Percentiles rank a stretch among this genome's conserved stretches.
phyloP scores from a whole-genome alignment of 306 rosid genomes.

The Chamaecrista fasciculata region DNA sequence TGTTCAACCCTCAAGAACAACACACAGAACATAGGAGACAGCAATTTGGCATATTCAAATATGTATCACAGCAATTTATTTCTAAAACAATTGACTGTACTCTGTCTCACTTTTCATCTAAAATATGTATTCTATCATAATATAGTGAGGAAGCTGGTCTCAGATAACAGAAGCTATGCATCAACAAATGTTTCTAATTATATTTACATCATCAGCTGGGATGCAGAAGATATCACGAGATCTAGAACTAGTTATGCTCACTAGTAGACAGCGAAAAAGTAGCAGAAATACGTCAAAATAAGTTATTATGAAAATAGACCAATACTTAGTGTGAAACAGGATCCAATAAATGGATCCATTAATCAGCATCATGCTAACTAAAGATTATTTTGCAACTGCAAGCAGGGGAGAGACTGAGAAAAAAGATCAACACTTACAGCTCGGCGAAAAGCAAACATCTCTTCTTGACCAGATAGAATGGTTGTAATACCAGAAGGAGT shows the following conservation, averaged over 20 bases:
- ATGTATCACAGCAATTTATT: not conserved
- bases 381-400: slow-evolving; percentile 20
- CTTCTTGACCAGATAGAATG: slow-evolving; percentile 89
- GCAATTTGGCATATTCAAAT: not conserved
- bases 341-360: slow-evolving; percentile 10
- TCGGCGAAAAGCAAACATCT: slow-evolving; percentile 87
- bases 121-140: not conserved
- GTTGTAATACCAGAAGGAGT: slow-evolving; percentile 64
- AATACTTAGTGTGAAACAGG: slow-evolving; percentile 20
- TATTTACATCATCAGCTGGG: too few relatives aligned
- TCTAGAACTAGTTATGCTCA: slow-evolving; percentile 11
- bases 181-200: slow-evolving; percentile 9
- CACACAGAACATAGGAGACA: not conserved
- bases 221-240: not conserved
- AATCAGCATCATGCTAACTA: slow-evolving; percentile 9
- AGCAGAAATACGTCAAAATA: slow-evolving; percentile 1
- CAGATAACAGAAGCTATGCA: not conserved
- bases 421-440: slow-evolving; percentile 63
- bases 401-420: slow-evolving; percentile 17
- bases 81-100: not conserved
- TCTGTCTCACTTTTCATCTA: not conserved
- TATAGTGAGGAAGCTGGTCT: not conserved
- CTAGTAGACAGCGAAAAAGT: slow-evolving; percentile 15
- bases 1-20: slow-evolving; percentile 12
- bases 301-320: not conserved